Evolutionary conservation across 2,329 filamentous ascomycete genomes (phyloP), one percentile per base, ranked within the genome.

Genomic region (Exserohilum rostratum): DNA sequence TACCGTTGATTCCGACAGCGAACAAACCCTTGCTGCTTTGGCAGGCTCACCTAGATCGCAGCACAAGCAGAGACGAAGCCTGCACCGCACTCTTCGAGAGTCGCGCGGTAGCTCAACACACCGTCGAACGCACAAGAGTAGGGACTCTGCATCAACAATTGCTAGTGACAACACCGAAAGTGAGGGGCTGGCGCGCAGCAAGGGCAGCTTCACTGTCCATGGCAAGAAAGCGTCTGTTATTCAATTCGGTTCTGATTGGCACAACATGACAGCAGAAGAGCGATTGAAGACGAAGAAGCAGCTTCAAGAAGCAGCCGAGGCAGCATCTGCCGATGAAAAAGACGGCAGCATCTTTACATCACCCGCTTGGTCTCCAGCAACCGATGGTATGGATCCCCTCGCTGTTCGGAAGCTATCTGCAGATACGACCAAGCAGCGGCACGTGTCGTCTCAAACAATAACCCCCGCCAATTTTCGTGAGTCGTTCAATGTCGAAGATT

Each of bases 201-300:
- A 90, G 11, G 91, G 91, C 5, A 96, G 91, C 66, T 99, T 99
- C 74, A 96, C 95, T 3, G 88, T 99, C 3, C 95, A 99, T 69
- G 93, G 95, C 57, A 99, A 98, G 80, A 98, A 99, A 76, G 95
- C 95, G 2, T 96, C 92, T 1, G 90, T 99, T 51, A 91, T 99
- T 64, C 96, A 91, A n/a, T 96, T 99, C 71, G 92, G 93, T 7
- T 87, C 88, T n/a, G 93, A 96, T 65, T 87, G 96, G 79, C 88
- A 93, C 67, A 88, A 84, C 47, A 70, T 69, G 13, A 67, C 74
- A 9, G 71, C 74, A 18, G 75, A 76, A 47, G 74, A 77, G 60
- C 60, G 74, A 25, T 53, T 77, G 18, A 76, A 75, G 64, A 66
- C 70, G 9, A 69, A 73, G 44, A 75, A 73, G 46, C 72, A 73